A percentile compares a stretch with the other conserved stretches of the same genome.
Evolutionary conservation across 2,329 filamentous ascomycete species (phyloP).

Genomic region (Arthrinium puccinioides): DNA sequence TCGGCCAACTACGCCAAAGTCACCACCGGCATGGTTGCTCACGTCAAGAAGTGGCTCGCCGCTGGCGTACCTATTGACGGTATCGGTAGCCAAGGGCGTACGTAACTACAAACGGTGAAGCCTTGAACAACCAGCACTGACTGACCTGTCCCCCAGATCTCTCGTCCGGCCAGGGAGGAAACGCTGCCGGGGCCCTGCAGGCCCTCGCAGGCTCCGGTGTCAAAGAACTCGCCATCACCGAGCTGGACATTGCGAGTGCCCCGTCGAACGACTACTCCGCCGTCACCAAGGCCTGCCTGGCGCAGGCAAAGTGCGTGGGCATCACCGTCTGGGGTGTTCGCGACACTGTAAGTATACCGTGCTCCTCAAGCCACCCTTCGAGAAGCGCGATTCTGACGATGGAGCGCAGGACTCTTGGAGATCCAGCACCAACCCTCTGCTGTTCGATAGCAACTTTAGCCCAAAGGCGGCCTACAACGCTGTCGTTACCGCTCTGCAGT

Average conservation of each 20-base stretch:
- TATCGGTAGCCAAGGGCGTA: slow-evolving; percentile 46
- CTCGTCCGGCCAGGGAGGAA: slow-evolving; percentile 29
- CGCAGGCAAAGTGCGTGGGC: slow-evolving; percentile 52
- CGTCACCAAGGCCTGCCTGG: slow-evolving; percentile 50
- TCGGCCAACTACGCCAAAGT: slow-evolving; percentile 50
- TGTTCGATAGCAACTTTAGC: slow-evolving; percentile 44
- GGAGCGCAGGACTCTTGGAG: slow-evolving; percentile 41
- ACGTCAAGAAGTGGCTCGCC: slow-evolving; percentile 57
- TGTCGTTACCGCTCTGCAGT: slow-evolving; percentile 29
- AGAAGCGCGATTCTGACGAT: not conserved
- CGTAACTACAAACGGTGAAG: no score
- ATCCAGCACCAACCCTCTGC: slow-evolving; percentile 38
- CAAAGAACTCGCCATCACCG: slow-evolving; percentile 49
- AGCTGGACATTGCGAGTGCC: slow-evolving; percentile 57
- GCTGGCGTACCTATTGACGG: slow-evolving; percentile 56
- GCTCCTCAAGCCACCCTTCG: not conserved
- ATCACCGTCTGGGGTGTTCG: slow-evolving; percentile 57
- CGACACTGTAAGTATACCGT: slow-evolving; percentile 31
- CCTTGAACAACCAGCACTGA: no score
- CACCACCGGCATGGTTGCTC: slow-evolving; percentile 38
- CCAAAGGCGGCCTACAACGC: slow-evolving; percentile 46
- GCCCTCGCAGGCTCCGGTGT: slow-evolving; percentile 37
- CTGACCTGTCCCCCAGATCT: no score
- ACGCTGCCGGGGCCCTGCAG: slow-evolving; percentile 34
- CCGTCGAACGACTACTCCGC: slow-evolving; percentile 50